Evolutionary conservation across 768 basidiomycete genomes (phyloP), one percentile per base, ranked within the genome.

Genomic region (Mycena vulgaris): DNA sequence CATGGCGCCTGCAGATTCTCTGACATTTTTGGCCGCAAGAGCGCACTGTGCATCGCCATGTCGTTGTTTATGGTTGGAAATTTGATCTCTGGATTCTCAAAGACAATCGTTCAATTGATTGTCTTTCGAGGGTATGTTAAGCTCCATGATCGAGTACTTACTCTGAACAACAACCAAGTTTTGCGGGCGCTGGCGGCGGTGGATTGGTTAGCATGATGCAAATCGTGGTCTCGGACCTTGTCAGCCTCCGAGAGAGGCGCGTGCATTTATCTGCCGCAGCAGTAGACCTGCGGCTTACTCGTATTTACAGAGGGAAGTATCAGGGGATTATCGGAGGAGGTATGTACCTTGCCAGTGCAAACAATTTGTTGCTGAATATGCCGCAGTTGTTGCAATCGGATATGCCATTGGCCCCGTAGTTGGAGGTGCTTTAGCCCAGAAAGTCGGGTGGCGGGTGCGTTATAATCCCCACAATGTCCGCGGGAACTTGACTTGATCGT

Each of bases 221-320:
- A 78, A 93, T 94, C 37, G 86, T 93, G 65, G 87, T 92, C 53
- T 90, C 90, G 0, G 93, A 94, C 76, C 87, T 94, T 21, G 91
- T 93, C 21, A 89, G 87, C 30, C 83, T 94, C 42, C 88, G 91
- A 28, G 90, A 92, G 4, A 83, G 90, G 90, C 88, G 58, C 31
- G 82, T 21, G 9, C 31, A 16, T 39, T 35, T 62, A 30, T 21
- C 13, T 40, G 47, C 19, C 23, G 63, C 19, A 6, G 14, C 40
- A 37, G 52, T 39, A 65, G 37, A 40, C 39, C 16, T n/a, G 39
- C 10, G 39, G 21, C 67, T 59, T 56, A 21, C 17, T 37, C 28
- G 19, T 3, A 33, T 19, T 13, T 42, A 1, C 69, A 90, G 90
- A 70, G 92, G 92, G 28, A 93, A 93, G 80, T 94, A 93, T 74